Percentiles rank a stretch among this genome's conserved stretches.
Conservation (phyloP, 768 basidiomycete species). For the Xerocomellus amylosporus region DNA sequence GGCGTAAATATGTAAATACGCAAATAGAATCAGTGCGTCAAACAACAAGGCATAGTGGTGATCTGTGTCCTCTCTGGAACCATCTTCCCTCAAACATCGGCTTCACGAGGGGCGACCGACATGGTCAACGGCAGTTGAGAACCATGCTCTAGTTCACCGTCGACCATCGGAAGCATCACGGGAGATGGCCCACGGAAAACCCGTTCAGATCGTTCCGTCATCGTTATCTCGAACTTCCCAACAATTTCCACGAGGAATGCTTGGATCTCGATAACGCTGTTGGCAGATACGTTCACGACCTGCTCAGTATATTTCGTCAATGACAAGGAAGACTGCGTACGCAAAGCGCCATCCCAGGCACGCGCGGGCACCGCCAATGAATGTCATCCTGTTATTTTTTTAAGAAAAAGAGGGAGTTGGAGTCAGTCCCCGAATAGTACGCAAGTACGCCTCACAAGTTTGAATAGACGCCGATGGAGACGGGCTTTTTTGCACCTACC, state of each 20-base stretch:
- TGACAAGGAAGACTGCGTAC: slow-evolving; percentile 6
- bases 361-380: slow-evolving; percentile 14
- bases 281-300: neutral
- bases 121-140: slow-evolving; percentile 31
- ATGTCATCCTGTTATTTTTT: slow-evolving; percentile 23
- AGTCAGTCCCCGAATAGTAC: neutral
- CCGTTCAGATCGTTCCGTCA: slow-evolving; percentile 24
- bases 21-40: neutral
- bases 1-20: too few species aligned
- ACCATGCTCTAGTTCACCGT: slow-evolving; percentile 28
- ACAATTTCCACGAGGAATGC: slow-evolving; percentile 54
- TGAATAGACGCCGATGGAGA: slow-evolving; percentile 25
- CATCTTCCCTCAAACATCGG: neutral
- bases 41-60: neutral
- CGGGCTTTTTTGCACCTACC: slow-evolving; percentile 10
- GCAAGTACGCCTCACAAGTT: slow-evolving; percentile 19
- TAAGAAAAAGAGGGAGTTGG: neutral
- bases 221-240: slow-evolving; percentile 48
- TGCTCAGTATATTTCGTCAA: neutral
- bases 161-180: slow-evolving; percentile 34
- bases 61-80: neutral
- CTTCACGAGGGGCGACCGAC: slow-evolving; percentile 12
- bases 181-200: slow-evolving; percentile 30
- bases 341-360: slow-evolving; percentile 31
- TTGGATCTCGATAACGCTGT: slow-evolving; percentile 49